A percentile compares a stretch with the other conserved stretches of the same genome.
Evolutionary conservation across 352 stramenopile genomes (phyloP).

Genomic region (Phytophthora foliorum): DNA sequence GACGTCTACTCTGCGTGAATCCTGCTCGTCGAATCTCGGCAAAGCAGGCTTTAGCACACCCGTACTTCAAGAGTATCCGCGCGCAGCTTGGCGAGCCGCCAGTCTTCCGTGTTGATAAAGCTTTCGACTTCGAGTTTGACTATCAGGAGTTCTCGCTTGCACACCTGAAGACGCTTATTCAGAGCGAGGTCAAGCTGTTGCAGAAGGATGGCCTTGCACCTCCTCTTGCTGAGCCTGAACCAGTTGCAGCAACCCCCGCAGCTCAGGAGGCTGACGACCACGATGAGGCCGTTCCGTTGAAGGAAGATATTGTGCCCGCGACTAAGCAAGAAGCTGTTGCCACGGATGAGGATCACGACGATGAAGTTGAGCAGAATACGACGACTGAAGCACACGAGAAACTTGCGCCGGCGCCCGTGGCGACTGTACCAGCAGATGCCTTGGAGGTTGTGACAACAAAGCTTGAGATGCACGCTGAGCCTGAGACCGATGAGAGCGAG

Average conservation of each 20-base stretch:
- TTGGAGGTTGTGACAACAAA: conserved; percentile 4
- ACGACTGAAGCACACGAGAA: not conserved
- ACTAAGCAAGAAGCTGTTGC: conserved; percentile 1
- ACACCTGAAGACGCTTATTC: conserved; percentile 77
- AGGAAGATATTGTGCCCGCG: conserved; percentile 5
- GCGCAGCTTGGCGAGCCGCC: conserved; percentile 76
- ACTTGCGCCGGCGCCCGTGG: not conserved
- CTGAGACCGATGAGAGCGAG: conserved; percentile 55
- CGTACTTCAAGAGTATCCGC: conserved; percentile 90
- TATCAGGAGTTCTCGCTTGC: conserved; percentile 69
- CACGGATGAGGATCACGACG: not conserved
- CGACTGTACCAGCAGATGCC: conserved; percentile 8
- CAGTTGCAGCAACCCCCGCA: not conserved
- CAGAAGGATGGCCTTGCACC: conserved; percentile 53
- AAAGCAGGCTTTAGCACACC: conserved; percentile 91
- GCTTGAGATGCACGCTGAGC: conserved; percentile 25
- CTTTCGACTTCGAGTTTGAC: conserved; percentile 90
- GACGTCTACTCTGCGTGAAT: conserved; percentile 89
- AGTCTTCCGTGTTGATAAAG: conserved; percentile 68
- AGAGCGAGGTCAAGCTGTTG: conserved; percentile 78
- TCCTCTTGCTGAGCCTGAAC: conserved; percentile 7
- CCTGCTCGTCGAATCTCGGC: conserved; percentile 90
- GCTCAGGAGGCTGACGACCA: conserved; percentile 13
- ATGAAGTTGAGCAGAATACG: conserved; percentile 10
- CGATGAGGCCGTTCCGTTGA: not conserved